phyloP scores from a whole-genome alignment of 129 eudicot species.

The Deinandra increscens region DNA sequence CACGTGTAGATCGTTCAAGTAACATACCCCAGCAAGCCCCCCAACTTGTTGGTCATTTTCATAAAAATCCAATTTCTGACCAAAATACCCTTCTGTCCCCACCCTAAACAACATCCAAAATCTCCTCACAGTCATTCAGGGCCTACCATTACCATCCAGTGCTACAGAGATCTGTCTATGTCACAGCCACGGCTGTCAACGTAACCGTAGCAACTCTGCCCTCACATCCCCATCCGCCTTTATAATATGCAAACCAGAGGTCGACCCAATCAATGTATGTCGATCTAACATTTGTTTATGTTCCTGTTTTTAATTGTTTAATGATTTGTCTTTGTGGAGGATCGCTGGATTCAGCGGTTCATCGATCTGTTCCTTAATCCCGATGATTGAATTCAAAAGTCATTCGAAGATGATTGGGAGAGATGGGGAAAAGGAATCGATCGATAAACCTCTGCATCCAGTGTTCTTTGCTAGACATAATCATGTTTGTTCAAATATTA shows the following conservation, averaged over 20 bases:
- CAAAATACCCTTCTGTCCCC: constrained; percentile 30
- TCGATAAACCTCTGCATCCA: constrained; percentile 98
- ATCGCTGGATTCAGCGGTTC: constrained; percentile 89
- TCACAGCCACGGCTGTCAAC: constrained; percentile 29
- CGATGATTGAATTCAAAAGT: neutral
- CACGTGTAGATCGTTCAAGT: constrained; percentile 29
- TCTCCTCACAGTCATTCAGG: neutral
- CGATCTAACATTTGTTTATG: neutral
- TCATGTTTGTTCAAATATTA: no score
- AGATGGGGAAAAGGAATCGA: constrained; percentile 41
- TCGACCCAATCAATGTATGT: constrained; percentile 10
- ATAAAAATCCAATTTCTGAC: constrained; percentile 21
- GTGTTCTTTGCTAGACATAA: constrained; percentile 31
- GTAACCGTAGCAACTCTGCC: constrained; percentile 28
- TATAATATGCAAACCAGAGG: constrained; percentile 11
- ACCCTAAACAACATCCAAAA: constrained; percentile 30
- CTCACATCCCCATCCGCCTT: constrained; percentile 24
- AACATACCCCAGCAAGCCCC: constrained; percentile 13
- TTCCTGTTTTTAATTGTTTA: neutral
- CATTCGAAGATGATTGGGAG: no score
- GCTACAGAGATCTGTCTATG: constrained; percentile 7
- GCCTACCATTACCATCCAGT: constrained; percentile 19
- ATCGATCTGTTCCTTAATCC: constrained; percentile 61
- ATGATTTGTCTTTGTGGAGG: constrained; percentile 12
- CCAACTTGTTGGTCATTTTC: constrained; percentile 21